Evolutionary conservation across 2,329 filamentous ascomycete species (phyloP).

Genomic region (Stagonosporopsis rhizophila): DNA sequence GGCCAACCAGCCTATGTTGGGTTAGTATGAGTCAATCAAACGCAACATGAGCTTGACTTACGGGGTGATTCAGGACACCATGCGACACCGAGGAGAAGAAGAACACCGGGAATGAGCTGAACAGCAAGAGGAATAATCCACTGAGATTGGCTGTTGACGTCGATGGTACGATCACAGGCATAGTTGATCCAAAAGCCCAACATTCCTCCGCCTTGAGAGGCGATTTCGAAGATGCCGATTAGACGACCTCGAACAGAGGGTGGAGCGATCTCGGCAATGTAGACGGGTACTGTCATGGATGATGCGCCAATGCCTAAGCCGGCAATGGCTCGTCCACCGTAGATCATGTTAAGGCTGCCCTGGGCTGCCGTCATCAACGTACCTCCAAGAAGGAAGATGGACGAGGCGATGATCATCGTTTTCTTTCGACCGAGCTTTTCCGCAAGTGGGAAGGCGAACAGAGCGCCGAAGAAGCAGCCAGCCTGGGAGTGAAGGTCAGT

Average conservation of each 20-base stretch:
- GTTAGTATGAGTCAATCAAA: neutral
- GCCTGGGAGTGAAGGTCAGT: constrained; percentile 17
- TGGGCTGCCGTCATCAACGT: constrained; percentile 50
- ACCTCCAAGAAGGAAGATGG: constrained; percentile 54
- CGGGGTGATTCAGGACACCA: constrained; percentile 48
- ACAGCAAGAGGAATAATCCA: constrained; percentile 69
- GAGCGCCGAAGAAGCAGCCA: constrained; percentile 51
- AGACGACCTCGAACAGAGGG: constrained; percentile 70
- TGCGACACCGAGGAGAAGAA: constrained; percentile 46
- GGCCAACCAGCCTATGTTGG: constrained; percentile 29
- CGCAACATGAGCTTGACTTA: neutral
- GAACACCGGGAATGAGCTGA: constrained; percentile 52
- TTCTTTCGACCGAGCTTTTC: constrained; percentile 59
- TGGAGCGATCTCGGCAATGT: constrained; percentile 56
- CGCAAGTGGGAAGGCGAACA: constrained; percentile 55
- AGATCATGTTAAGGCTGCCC: constrained; percentile 47
- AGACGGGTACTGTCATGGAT: constrained; percentile 49
- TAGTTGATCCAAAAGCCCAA: constrained; percentile 55
- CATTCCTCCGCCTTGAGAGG: constrained; percentile 68
- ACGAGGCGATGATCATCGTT: constrained; percentile 56
- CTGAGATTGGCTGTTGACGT: constrained; percentile 57
- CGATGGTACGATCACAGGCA: constrained; percentile 50
- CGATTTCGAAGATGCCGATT: constrained; percentile 71
- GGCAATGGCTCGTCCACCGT: constrained; percentile 47
- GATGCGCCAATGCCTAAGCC: constrained; percentile 50